These are phyloP conservation scores for Exophiala spinifera DNA, from an alignment of 2,329 filamentous ascomycete genomes.

Conservation along the genomic window DNA sequence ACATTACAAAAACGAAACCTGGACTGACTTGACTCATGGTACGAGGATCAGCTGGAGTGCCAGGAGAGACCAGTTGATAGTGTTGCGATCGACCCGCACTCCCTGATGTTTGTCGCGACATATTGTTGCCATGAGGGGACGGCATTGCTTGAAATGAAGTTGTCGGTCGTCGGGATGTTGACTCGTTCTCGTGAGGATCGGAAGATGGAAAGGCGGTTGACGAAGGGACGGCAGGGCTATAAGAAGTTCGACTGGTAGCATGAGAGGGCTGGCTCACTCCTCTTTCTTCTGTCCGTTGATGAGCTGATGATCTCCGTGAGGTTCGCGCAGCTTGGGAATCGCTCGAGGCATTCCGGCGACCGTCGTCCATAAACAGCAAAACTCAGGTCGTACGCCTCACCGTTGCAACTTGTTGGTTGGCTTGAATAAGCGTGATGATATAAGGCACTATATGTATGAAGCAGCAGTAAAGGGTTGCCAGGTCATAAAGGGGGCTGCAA, in stretches of 20 bases:
- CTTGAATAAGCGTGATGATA: slow-evolving; percentile 26
- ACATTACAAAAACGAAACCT: slow-evolving; percentile 31
- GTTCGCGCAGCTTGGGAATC: slow-evolving; percentile 7
- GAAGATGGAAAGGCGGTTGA: neutral
- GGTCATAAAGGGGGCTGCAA: slow-evolving; percentile 10
- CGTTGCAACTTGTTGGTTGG: neutral
- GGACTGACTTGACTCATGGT: slow-evolving; percentile 31
- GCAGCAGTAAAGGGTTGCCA: neutral
- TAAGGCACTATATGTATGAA: slow-evolving; percentile 15
- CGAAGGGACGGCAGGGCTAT: slow-evolving; percentile 7
- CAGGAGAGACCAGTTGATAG: slow-evolving; percentile 29
- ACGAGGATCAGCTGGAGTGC: slow-evolving; percentile 27
- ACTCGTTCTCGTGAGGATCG: slow-evolving; percentile 2
- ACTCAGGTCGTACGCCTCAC: slow-evolving; percentile 2
- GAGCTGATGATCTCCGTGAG: slow-evolving; percentile 7
- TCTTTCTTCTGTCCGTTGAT: slow-evolving; percentile 8
- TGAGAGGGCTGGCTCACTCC: slow-evolving; percentile 5
- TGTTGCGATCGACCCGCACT: slow-evolving; percentile 14
- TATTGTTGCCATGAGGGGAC: slow-evolving; percentile 7
- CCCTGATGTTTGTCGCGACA: slow-evolving; percentile 19
- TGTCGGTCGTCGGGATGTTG: slow-evolving; percentile 3
- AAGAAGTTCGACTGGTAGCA: slow-evolving; percentile 10
- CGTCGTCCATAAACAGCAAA: slow-evolving; percentile 19
- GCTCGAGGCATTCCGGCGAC: slow-evolving; percentile 4
- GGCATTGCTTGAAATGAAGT: slow-evolving; percentile 2